These are phyloP conservation scores for Fraxinus sp. DNA, from an alignment of 305 asterid species.

Conservation along the genomic window DNA sequence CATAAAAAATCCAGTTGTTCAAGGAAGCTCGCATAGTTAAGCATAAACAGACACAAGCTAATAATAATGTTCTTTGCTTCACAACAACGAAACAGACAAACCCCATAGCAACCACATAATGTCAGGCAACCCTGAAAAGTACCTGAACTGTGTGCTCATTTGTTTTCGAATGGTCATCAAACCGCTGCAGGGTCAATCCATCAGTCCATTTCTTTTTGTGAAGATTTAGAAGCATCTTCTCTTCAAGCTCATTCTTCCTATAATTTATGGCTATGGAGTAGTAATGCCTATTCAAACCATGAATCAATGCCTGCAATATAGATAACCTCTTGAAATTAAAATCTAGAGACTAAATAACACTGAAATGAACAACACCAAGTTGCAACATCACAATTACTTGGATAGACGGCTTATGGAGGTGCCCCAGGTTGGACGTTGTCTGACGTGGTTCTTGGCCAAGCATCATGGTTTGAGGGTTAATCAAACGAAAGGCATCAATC, in stretches of 20 bases:
- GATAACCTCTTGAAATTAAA: conserved; percentile 22
- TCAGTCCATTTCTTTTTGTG: conserved; percentile 98
- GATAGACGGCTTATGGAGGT: conserved; percentile 37
- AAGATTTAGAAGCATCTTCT: conserved; percentile 95
- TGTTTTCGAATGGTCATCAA: conserved; percentile 89
- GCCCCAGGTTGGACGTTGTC: conserved; percentile 40
- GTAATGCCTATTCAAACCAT: conserved; percentile 93
- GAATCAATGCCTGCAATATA: conserved; percentile 79
- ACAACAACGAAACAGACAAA: background rate
- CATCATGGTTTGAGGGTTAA: conserved; percentile 56
- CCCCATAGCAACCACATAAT: background rate
- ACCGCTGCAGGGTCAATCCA: conserved; percentile 81
- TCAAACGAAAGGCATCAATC: conserved; percentile 35
- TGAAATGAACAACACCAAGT: background rate
- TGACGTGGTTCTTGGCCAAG: conserved; percentile 40
- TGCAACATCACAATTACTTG: conserved; percentile 20
- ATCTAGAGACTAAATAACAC: background rate
- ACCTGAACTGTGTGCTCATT: conserved; percentile 95
- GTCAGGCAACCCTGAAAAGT: conserved; percentile 6
- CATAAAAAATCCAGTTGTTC: background rate
- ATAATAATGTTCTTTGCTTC: background rate
- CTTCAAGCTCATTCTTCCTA: conserved; percentile 96
- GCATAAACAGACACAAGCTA: background rate
- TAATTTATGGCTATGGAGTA: conserved; percentile 95
- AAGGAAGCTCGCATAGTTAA: background rate